These are phyloP conservation scores for Aureobasidium sp. DNA, from an alignment of 2,329 filamentous ascomycete species.

Conservation along the genomic window DNA sequence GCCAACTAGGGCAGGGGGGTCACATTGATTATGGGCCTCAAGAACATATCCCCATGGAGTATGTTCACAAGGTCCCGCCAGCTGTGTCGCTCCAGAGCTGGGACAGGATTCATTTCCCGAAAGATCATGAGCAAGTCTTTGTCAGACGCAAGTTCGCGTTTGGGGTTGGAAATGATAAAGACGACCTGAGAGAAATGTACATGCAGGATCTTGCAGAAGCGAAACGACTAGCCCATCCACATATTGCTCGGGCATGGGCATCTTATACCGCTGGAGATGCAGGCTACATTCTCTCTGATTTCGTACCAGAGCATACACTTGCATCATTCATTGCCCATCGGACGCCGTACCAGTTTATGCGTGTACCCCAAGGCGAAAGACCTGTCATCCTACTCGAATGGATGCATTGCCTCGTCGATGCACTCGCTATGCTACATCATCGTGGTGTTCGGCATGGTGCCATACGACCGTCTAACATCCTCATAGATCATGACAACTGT, in stretches of 20 bases:
- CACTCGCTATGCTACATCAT: constrained; percentile 58
- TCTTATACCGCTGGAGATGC: constrained; percentile 58
- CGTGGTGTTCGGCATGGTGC: constrained; percentile 56
- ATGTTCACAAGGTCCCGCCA: constrained; percentile 50
- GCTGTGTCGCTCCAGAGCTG: constrained; percentile 38
- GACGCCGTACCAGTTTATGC: constrained; percentile 53
- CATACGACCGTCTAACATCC: constrained; percentile 62
- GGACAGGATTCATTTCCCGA: constrained; percentile 57
- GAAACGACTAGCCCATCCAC: constrained; percentile 53
- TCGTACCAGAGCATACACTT: constrained; percentile 57
- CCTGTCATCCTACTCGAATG: constrained; percentile 58
- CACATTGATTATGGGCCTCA: constrained; percentile 57
- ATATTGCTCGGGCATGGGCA: constrained; percentile 61
- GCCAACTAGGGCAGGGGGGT: constrained; percentile 50
- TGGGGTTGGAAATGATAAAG: constrained; percentile 19
- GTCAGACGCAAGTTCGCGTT: constrained; percentile 26
- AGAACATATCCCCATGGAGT: constrained; percentile 61
- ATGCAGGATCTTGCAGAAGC: constrained; percentile 52
- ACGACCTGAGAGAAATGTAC: constrained; percentile 32
- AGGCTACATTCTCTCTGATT: constrained; percentile 59
- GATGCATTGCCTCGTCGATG: constrained; percentile 64
- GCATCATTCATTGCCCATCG: constrained; percentile 56
- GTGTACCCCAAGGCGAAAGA: constrained; percentile 50
- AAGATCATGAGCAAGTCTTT: constrained; percentile 46
- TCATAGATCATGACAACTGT: constrained; percentile 55